phyloP scores from a whole-genome alignment of 257 asterid species.

The Cruciata laevipes region DNA sequence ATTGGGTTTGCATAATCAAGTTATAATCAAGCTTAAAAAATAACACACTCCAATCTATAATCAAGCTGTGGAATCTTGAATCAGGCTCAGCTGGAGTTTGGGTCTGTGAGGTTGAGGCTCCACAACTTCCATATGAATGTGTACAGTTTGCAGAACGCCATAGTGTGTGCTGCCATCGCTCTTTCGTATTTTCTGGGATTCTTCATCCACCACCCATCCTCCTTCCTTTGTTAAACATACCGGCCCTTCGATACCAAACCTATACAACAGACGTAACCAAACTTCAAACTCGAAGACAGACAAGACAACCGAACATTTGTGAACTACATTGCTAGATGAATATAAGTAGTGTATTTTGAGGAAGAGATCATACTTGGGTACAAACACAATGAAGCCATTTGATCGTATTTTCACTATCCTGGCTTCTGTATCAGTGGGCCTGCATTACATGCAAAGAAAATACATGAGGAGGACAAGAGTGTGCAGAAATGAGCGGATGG shows the following conservation, averaged over 20 bases:
- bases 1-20: no score
- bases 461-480: slow-evolving; percentile 10
- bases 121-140: slow-evolving; percentile 81
- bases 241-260: slow-evolving; percentile 97
- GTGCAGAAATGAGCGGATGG: background rate
- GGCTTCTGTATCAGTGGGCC: slow-evolving; percentile 96
- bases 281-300: background rate
- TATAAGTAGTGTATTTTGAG: background rate
- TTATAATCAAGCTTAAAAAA: no score
- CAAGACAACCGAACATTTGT: background rate
- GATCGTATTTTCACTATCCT: slow-evolving; percentile 85
- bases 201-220: slow-evolving; percentile 78
- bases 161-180: slow-evolving; percentile 42
- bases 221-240: slow-evolving; percentile 64
- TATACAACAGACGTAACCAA: slow-evolving; percentile 17
- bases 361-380: slow-evolving; percentile 61
- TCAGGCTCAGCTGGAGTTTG: slow-evolving; percentile 72
- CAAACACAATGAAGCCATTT: slow-evolving; percentile 90
- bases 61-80: slow-evolving; percentile 17
- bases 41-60: no score
- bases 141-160: slow-evolving; percentile 71
- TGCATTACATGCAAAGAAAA: slow-evolving; percentile 26
- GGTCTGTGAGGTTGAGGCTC: slow-evolving; percentile 98
- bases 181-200: slow-evolving; percentile 65
- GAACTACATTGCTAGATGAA: background rate